Evolutionary conservation across 148 eudicot genomes (phyloP).

Genomic region (Camellia lanceoleosa): DNA sequence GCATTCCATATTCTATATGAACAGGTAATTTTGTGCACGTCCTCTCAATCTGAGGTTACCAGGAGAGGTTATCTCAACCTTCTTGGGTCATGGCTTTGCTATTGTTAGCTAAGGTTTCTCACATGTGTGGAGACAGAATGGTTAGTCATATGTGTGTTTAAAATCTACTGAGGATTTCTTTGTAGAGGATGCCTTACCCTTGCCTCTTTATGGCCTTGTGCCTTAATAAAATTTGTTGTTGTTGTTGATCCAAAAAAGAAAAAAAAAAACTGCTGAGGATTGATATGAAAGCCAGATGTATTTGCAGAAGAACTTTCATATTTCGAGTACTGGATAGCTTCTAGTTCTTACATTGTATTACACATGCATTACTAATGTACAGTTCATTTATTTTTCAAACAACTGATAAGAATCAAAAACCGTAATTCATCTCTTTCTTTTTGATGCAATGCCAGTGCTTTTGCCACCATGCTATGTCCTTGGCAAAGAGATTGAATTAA

Average conservation of each 20-base stretch:
- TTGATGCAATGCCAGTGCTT: neutral
- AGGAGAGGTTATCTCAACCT: neutral
- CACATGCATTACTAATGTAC: neutral
- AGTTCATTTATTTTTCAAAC: neutral
- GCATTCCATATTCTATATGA: constrained; percentile 93
- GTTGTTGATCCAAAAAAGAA: too few species aligned
- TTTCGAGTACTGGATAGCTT: neutral
- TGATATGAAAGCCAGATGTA: neutral
- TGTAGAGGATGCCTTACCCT: too few species aligned
- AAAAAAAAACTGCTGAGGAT: too few species aligned
- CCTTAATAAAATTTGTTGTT: too few species aligned
- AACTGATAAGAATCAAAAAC: neutral
- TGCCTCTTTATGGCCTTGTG: too few species aligned
- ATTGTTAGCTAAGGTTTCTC: neutral
- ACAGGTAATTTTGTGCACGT: constrained; percentile 47
- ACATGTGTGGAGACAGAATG: neutral
- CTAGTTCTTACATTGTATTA: neutral
- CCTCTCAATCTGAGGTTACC: neutral
- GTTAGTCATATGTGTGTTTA: neutral
- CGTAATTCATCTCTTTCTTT: neutral
- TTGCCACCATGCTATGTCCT: neutral
- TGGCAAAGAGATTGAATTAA: neutral
- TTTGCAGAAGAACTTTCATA: neutral
- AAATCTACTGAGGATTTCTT: neutral
- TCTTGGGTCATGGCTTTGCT: neutral